These are phyloP conservation scores for Rosa hybrid DNA, from an alignment of 331 rosid genomes.

Conservation along the genomic window DNA sequence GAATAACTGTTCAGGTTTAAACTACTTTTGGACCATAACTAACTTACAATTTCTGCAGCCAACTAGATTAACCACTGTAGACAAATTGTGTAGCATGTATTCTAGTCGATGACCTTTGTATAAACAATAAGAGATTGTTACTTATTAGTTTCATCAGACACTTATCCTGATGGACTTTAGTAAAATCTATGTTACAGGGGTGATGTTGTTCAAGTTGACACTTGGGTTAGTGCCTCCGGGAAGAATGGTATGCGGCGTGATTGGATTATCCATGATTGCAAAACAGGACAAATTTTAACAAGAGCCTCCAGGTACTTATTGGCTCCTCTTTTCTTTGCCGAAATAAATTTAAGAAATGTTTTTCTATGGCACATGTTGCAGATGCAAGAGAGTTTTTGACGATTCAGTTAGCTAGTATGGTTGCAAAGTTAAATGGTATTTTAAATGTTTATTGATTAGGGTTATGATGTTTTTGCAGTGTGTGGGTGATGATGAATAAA, in stretches of 20 bases:
- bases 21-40: slow-evolving; percentile 3
- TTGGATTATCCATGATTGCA: slow-evolving; percentile 82
- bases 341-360: slow-evolving; percentile 10
- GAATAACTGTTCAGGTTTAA: slow-evolving; percentile 3
- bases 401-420: background rate
- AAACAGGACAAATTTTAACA: slow-evolving; percentile 72
- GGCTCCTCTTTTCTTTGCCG: background rate
- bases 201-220: slow-evolving; percentile 92
- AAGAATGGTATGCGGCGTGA: slow-evolving; percentile 97
- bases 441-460: background rate
- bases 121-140: slow-evolving; percentile 18
- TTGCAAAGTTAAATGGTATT: slow-evolving; percentile 1
- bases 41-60: background rate
- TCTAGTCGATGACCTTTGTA: slow-evolving; percentile 13
- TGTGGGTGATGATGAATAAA: slow-evolving; percentile 98
- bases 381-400: background rate
- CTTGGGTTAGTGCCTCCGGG: slow-evolving; percentile 90
- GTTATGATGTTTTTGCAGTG: slow-evolving; percentile 58
- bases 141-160: slow-evolving; percentile 16
- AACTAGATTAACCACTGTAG: background rate
- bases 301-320: slow-evolving; percentile 85
- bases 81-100: slow-evolving; percentile 2
- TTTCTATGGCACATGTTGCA: background rate
- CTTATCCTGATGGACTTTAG: slow-evolving; percentile 17
- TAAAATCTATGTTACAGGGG: slow-evolving; percentile 60